Evolutionary conservation across 768 basidiomycete genomes (phyloP).

Genomic region (Pulveroboletus ravenelii): DNA sequence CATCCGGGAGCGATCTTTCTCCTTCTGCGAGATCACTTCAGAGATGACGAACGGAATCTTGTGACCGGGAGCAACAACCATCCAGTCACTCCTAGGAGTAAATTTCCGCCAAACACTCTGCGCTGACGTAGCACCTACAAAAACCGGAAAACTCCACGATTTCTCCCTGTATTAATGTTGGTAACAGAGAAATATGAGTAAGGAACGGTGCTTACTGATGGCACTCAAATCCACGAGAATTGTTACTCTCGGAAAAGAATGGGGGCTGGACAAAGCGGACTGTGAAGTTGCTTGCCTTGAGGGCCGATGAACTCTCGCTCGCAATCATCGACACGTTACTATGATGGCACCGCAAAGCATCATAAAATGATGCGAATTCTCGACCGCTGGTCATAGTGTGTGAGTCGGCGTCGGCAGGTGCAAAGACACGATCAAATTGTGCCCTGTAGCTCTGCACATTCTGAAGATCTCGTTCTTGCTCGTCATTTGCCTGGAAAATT

Average conservation of each 20-base stretch:
- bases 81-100: conserved; percentile 5
- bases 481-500: neutral
- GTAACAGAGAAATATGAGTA: neutral
- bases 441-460: neutral
- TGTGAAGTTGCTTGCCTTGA: conserved; percentile 6
- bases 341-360: neutral
- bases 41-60: conserved; percentile 10
- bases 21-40: conserved; percentile 1
- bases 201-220: neutral
- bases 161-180: neutral
- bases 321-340: neutral
- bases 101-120: neutral
- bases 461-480: neutral
- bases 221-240: neutral
- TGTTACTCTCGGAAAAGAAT: neutral
- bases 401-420: neutral
- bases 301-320: neutral
- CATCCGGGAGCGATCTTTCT: conserved; percentile 3
- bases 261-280: conserved; percentile 9
- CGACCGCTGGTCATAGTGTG: neutral
- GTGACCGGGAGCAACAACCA: neutral
- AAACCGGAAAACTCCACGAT: conserved; percentile 10
- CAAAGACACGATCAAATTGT: neutral
- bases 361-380: neutral
- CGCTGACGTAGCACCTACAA: neutral